A percentile compares a stretch with the other conserved stretches of the same genome.
Evolutionary conservation across 345 rosid species (phyloP).

Genomic region (Cardiospermum halicacabum): DNA sequence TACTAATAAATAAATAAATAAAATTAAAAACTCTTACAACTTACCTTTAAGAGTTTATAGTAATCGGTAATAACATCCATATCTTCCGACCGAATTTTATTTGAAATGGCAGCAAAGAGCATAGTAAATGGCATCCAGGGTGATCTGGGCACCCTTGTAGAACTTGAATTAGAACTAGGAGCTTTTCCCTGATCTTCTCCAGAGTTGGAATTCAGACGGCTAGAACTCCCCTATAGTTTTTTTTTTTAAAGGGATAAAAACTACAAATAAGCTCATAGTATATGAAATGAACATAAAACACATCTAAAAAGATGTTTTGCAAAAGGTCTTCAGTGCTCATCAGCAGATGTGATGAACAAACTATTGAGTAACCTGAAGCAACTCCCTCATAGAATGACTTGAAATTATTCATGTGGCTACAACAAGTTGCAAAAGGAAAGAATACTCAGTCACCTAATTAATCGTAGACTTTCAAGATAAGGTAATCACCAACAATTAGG

Average conservation of each 20-base stretch:
- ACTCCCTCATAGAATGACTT: not conserved
- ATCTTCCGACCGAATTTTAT: conserved; percentile 45
- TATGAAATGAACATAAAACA: not conserved
- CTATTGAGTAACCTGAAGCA: not conserved
- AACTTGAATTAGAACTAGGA: conserved; percentile 54
- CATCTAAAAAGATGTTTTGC: not conserved
- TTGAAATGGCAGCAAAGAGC: conserved; percentile 81
- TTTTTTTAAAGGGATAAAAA: conserved; percentile 11
- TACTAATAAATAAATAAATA: no score
- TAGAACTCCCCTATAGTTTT: conserved; percentile 30
- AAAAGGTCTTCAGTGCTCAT: not conserved
- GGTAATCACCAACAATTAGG: no score
- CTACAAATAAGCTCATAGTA: not conserved
- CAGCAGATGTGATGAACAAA: not conserved
- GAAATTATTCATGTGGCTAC: not conserved
- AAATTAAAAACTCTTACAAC: not conserved
- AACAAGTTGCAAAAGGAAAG: not conserved
- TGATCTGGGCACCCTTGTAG: conserved; percentile 58
- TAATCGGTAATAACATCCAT: conserved; percentile 50
- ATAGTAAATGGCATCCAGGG: conserved; percentile 95
- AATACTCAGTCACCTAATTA: no score
- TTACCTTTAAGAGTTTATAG: conserved; percentile 70
- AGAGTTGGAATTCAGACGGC: conserved; percentile 26
- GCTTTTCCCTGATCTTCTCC: conserved; percentile 49
- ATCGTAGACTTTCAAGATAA: no score